Evolutionary conservation across 169 alveolate species (phyloP).

Genomic region (Theileria equi): DNA sequence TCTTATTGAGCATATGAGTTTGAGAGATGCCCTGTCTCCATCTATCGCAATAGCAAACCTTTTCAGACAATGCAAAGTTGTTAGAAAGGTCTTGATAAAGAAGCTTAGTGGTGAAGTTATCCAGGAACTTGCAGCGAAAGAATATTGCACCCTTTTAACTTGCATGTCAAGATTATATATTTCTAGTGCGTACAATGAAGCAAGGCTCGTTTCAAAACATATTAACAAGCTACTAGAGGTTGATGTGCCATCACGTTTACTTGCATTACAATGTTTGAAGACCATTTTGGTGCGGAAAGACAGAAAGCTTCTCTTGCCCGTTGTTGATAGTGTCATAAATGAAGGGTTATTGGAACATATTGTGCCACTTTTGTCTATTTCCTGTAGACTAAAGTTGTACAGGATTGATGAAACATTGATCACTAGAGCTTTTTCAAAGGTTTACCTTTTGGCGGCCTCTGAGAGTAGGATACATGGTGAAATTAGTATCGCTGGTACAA

Average conservation of each 20-base stretch:
- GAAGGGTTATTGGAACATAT: not conserved
- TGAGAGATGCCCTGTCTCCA: slow-evolving; percentile 17
- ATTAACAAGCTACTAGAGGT: slow-evolving; percentile 9
- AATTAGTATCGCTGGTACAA: too few species aligned
- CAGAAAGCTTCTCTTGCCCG: slow-evolving; percentile 30
- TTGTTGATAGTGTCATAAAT: slow-evolving; percentile 14
- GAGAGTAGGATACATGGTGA: too few species aligned
- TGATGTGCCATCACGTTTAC: slow-evolving; percentile 7
- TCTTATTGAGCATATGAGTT: slow-evolving; percentile 12
- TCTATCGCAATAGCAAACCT: slow-evolving; percentile 36
- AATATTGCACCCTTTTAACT: slow-evolving; percentile 25
- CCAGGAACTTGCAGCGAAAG: not conserved
- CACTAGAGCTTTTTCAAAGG: too few species aligned
- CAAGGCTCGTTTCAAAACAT: slow-evolving; percentile 29
- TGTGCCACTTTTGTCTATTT: not conserved
- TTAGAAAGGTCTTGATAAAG: slow-evolving; percentile 26
- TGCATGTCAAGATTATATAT: slow-evolving; percentile 26
- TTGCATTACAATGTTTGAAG: slow-evolving; percentile 32
- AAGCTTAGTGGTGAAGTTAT: slow-evolving; percentile 5
- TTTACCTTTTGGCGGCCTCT: too few species aligned
- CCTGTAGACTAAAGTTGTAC: not conserved
- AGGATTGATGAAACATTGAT: not conserved
- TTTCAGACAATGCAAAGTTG: slow-evolving; percentile 17
- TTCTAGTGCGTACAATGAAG: slow-evolving; percentile 13
- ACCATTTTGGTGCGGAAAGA: slow-evolving; percentile 29